These are phyloP conservation scores for Tulasnella sp. DNA, from an alignment of 768 basidiomycete species.

Conservation along the genomic window DNA sequence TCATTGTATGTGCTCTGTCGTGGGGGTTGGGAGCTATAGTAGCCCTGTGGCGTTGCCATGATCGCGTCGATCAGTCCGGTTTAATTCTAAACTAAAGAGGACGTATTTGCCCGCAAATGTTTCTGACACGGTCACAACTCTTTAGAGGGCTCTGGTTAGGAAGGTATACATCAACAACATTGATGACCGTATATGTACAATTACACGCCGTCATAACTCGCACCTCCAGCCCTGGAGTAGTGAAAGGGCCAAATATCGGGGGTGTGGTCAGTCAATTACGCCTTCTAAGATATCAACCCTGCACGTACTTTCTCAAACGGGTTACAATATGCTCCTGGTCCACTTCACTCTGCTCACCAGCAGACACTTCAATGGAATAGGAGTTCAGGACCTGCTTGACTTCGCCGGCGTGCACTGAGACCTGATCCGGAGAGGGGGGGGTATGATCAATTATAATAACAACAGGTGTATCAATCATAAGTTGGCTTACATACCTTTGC, in stretches of 20 bases:
- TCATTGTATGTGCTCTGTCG: too few species aligned
- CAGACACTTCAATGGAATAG: slow-evolving; percentile 83
- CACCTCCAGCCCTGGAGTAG: slow-evolving; percentile 60
- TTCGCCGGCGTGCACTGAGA: slow-evolving; percentile 84
- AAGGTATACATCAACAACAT: too few species aligned
- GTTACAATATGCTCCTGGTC: slow-evolving; percentile 78
- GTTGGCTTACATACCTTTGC: slow-evolving; percentile 30
- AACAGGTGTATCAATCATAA: slow-evolving; percentile 27
- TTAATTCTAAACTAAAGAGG: too few species aligned
- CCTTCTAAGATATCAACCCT: too few species aligned
- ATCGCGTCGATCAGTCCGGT: too few species aligned
- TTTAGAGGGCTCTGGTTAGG: too few species aligned
- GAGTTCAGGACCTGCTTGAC: slow-evolving; percentile 68
- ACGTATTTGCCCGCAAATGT: too few species aligned
- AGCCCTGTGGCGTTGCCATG: too few species aligned
- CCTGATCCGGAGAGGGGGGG: slow-evolving; percentile 38
- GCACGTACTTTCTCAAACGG: slow-evolving; percentile 66
- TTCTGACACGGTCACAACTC: too few species aligned
- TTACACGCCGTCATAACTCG: slow-evolving; percentile 68
- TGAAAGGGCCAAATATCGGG: slow-evolving; percentile 20
- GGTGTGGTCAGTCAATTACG: too few species aligned
- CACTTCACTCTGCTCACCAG: slow-evolving; percentile 71
- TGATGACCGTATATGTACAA: too few species aligned
- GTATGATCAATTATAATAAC: not conserved
- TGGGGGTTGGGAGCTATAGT: too few species aligned